Evolutionary conservation across 2,329 filamentous ascomycete genomes (phyloP).

Genomic region (Scedosporium dehoogii): DNA sequence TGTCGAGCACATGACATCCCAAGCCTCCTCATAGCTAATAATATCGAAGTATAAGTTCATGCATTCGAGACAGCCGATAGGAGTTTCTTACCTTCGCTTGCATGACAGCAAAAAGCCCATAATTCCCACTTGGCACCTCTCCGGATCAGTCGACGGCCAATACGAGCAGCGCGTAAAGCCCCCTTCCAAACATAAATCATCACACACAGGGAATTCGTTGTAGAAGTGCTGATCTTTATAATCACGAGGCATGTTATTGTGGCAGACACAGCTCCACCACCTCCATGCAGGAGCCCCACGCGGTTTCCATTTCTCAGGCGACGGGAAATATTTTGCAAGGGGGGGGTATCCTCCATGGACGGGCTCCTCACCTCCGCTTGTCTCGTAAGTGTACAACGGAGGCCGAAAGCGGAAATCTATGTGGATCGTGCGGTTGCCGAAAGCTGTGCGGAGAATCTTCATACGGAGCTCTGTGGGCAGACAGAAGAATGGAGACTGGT

Average conservation of each 20-base stretch:
- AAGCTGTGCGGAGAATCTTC: conserved; percentile 14
- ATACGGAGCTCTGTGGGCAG: conserved; percentile 18
- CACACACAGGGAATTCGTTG: not conserved
- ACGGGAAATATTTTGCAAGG: conserved; percentile 4
- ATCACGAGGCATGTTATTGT: conserved; percentile 11
- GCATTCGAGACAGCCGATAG: not conserved
- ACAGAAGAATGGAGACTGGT: conserved; percentile 5
- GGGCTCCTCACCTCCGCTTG: conserved; percentile 4
- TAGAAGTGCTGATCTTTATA: conserved; percentile 10
- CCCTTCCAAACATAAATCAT: not conserved
- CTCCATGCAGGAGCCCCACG: conserved; percentile 11
- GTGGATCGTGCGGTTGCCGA: conserved; percentile 14
- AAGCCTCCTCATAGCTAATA: not conserved
- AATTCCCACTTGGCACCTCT: conserved; percentile 15
- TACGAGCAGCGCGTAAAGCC: conserved; percentile 1
- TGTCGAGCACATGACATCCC: not conserved
- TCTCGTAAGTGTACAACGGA: conserved; percentile 10
- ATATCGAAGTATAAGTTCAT: not conserved
- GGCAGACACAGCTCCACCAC: conserved; percentile 18
- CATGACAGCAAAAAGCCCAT: conserved; percentile 20
- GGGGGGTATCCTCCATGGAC: conserved; percentile 5
- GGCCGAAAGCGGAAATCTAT: conserved; percentile 15
- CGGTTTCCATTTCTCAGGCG: no score
- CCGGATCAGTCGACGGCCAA: conserved; percentile 11
- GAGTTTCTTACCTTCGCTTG: conserved; percentile 14